Conservation (phyloP, 2,329 filamentous ascomycete genomes). For the Trichoderma harzianum region DNA sequence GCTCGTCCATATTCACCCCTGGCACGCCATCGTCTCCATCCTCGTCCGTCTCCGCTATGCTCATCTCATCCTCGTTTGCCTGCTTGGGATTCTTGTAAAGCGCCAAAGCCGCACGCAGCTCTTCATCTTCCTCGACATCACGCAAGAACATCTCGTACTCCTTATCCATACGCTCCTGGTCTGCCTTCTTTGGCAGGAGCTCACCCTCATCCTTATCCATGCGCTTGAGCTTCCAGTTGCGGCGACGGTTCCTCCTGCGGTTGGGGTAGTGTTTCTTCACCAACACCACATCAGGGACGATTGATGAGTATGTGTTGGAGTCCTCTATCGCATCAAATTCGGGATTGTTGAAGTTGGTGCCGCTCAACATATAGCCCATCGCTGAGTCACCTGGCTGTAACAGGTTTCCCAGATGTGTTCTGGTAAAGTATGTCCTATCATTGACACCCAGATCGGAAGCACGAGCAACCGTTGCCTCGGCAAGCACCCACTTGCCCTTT, state of each 20-base stretch:
- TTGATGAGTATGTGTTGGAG: slow-evolving; percentile 70
- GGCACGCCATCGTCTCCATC: slow-evolving; percentile 62
- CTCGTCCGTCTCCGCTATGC: slow-evolving; percentile 60
- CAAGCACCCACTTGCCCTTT: slow-evolving; percentile 78
- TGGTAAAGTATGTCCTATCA: slow-evolving; percentile 81
- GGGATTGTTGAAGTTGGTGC: slow-evolving; percentile 88
- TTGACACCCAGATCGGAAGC: slow-evolving; percentile 84
- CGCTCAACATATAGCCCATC: slow-evolving; percentile 88
- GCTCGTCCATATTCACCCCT: slow-evolving; percentile 71
- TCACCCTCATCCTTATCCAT: slow-evolving; percentile 90
- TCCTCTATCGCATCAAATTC: slow-evolving; percentile 80
- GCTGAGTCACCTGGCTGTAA: slow-evolving; percentile 87
- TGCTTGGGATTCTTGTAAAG: slow-evolving; percentile 71
- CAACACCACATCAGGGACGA: slow-evolving; percentile 86
- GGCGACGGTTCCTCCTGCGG: slow-evolving; percentile 73
- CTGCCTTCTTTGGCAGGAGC: slow-evolving; percentile 77
- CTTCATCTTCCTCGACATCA: slow-evolving; percentile 93
- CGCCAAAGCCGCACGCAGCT: slow-evolving; percentile 77
- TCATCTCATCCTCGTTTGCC: slow-evolving; percentile 61
- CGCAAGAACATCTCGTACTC: slow-evolving; percentile 98
- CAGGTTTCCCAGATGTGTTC: slow-evolving; percentile 84
- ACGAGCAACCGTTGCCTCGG: slow-evolving; percentile 83
- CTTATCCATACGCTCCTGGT: slow-evolving; percentile 82
- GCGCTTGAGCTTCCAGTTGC: slow-evolving; percentile 93
- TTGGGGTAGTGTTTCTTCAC: slow-evolving; percentile 96